A percentile compares a stretch with the other conserved stretches of the same genome.
Evolutionary conservation across 2,329 filamentous ascomycete genomes (phyloP).

Genomic region (Stemphylium vesicarium): DNA sequence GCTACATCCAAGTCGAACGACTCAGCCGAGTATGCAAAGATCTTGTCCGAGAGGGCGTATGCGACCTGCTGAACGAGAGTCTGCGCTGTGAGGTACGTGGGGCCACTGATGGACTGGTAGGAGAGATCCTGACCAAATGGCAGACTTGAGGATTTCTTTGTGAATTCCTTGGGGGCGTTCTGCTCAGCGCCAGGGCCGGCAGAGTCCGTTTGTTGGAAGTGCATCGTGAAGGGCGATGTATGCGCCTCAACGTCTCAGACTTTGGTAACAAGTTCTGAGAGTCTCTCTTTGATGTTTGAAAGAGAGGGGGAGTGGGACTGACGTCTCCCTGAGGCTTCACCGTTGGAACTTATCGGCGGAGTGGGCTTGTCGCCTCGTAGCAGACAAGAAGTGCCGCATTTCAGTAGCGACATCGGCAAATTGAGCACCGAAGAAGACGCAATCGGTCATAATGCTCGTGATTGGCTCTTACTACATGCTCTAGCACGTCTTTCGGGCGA

Average conservation of each 20-base stretch:
- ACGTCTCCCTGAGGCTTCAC: constrained; percentile 22
- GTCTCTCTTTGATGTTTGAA: constrained; percentile 11
- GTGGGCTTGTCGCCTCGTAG: constrained; percentile 18
- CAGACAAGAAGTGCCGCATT: constrained; percentile 23
- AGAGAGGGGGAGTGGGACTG: constrained; percentile 17
- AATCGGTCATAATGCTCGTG: constrained; percentile 27
- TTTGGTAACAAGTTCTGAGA: constrained; percentile 5
- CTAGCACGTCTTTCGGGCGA: constrained; percentile 29
- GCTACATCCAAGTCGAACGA: constrained; percentile 90
- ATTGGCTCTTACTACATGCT: constrained; percentile 34
- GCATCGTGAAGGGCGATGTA: constrained; percentile 37
- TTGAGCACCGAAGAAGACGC: constrained; percentile 34
- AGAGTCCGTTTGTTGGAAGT: constrained; percentile 47
- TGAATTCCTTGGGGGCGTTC: constrained; percentile 43
- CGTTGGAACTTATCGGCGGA: constrained; percentile 17
- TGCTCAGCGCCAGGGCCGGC: constrained; percentile 46
- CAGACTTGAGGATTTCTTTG: constrained; percentile 55
- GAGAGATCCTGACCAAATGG: constrained; percentile 61
- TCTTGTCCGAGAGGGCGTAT: constrained; percentile 93
- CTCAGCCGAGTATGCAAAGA: constrained; percentile 95
- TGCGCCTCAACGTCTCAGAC: constrained; percentile 17
- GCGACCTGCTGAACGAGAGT: constrained; percentile 94
- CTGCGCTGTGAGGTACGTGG: constrained; percentile 92
- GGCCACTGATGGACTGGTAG: constrained; percentile 72
- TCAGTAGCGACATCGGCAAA: constrained; percentile 39